Base-by-base conservation (phyloP, 305 asterid genomes). In the Petunia hybrid region DNA sequence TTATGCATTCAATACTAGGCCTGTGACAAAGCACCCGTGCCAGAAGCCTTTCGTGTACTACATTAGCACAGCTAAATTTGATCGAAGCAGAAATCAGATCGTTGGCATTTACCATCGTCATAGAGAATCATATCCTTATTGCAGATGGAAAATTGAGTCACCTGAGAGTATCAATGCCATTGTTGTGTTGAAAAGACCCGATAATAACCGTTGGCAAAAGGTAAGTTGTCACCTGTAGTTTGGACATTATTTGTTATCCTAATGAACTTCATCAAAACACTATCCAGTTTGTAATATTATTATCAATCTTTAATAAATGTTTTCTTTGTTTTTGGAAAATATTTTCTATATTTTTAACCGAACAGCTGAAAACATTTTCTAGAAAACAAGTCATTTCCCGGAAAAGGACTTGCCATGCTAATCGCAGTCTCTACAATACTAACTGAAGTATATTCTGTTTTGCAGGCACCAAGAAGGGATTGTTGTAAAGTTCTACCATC, bases 1-100 rank as follows among this genome's bases (percentile, higher is more conserved):
- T 1, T 96, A 94, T 64, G 93, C 98, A 46, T 96, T 96, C 97
- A 94, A 94, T 90, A 92, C 98, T 3, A 91, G 99, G 85, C 97
- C 98, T 4, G 93, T 91, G 42, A 88, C 93, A 0, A 90, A 87
- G 84, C 97, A 96, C 81, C 98, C 99, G 1, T 96, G 99, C 82
- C 98, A 93, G 87, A 94, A 94, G 87, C 99, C 98, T 4, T 92
- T 87, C 83, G 65, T 92, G 69, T 94, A 85, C 80, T 94, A 94
- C 91, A 62, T 96, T 85, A 87, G 81, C 83, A 78, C 92, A 1
- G 87, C 92, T 1, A 93, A 66, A 42, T 92, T 90, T 63, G 98
- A 96, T 35, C 83, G 83, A 39, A 85, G 80, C 80, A 85, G 95
- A 86, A 87, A 77, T 59, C 94, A 93, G 41, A 87, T 93, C 7